Evolutionary conservation across 2,329 filamentous ascomycete species (phyloP).

Genomic region (Fusarium sp.): DNA sequence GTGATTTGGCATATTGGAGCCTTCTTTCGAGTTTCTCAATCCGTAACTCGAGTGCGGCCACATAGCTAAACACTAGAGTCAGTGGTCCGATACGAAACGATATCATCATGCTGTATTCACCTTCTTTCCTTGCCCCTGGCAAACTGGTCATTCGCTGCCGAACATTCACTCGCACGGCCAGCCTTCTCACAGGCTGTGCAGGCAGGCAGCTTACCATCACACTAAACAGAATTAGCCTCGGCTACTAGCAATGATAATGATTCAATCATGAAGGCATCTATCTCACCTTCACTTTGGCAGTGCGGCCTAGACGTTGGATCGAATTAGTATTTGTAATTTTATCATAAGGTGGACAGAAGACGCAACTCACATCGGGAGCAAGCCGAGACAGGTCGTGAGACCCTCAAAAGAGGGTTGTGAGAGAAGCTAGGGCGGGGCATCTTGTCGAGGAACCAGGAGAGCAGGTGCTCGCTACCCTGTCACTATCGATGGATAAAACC

Average conservation of each 20-base stretch:
- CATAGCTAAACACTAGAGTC: slow-evolving; percentile 71
- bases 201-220: slow-evolving; percentile 93
- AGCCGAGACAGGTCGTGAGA: slow-evolving; percentile 83
- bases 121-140: slow-evolving; percentile 95
- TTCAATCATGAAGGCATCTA: slow-evolving; percentile 1
- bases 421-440: slow-evolving; percentile 64
- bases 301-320: slow-evolving; percentile 64
- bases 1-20: slow-evolving; percentile 75
- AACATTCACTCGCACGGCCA: slow-evolving; percentile 87
- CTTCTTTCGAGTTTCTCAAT: slow-evolving; percentile 89
- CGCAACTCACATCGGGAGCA: slow-evolving; percentile 76
- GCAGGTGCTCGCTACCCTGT: neutral
- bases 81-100: slow-evolving; percentile 2
- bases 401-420: slow-evolving; percentile 72
- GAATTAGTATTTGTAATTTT: slow-evolving; percentile 3
- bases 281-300: slow-evolving; percentile 88
- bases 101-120: slow-evolving; percentile 53
- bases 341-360: neutral
- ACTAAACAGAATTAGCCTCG: slow-evolving; percentile 61
- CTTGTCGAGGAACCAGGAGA: slow-evolving; percentile 20
- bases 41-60: slow-evolving; percentile 91
- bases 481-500: neutral
- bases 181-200: slow-evolving; percentile 96
- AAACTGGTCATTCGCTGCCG: slow-evolving; percentile 95
- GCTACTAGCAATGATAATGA: neutral